Percentiles rank a stretch among this genome's conserved stretches.
Conservation (phyloP, 371 early-diverging fungal species). For the Lichtheimia hyalospora region DNA sequence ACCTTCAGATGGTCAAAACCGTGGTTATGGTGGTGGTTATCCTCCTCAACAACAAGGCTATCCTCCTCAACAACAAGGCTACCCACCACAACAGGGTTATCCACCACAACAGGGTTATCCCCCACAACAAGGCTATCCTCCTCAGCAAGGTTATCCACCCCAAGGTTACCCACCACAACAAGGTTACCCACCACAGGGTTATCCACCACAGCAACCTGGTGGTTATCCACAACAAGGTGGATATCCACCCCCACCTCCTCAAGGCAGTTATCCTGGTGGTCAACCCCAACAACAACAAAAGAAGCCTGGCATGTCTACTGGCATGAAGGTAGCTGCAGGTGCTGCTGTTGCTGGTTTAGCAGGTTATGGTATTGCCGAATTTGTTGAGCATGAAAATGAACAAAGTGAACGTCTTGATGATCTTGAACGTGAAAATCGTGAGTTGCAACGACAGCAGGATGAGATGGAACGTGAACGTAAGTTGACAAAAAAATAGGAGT, state of each 20-base stretch:
- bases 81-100: conserved; percentile 13
- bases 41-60: conserved; percentile 16
- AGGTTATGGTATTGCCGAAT: conserved; percentile 42
- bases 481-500: background rate
- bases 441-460: conserved; percentile 12
- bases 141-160: conserved; percentile 10
- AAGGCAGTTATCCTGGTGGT: conserved; percentile 2
- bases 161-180: conserved; percentile 4
- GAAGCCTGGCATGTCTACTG: conserved; percentile 32
- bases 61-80: conserved; percentile 13
- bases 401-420: conserved; percentile 26
- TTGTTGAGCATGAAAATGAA: conserved; percentile 39
- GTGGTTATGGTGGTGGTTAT: conserved; percentile 3
- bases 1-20: conserved; percentile 11
- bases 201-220: background rate
- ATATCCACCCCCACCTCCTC: conserved; percentile 2
- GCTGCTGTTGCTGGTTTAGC: conserved; percentile 40
- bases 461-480: conserved; percentile 14
- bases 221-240: conserved; percentile 1
- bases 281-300: conserved; percentile 11
- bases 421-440: conserved; percentile 14
- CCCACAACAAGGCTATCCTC: conserved; percentile 10
- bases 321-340: conserved; percentile 43
- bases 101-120: conserved; percentile 14
- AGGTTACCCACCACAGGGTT: background rate